A percentile compares a stretch with the other conserved stretches of the same genome.
phyloP scores from a whole-genome alignment of 495 filamentous ascomycete genomes.

The Penicillium bialowiezense region DNA sequence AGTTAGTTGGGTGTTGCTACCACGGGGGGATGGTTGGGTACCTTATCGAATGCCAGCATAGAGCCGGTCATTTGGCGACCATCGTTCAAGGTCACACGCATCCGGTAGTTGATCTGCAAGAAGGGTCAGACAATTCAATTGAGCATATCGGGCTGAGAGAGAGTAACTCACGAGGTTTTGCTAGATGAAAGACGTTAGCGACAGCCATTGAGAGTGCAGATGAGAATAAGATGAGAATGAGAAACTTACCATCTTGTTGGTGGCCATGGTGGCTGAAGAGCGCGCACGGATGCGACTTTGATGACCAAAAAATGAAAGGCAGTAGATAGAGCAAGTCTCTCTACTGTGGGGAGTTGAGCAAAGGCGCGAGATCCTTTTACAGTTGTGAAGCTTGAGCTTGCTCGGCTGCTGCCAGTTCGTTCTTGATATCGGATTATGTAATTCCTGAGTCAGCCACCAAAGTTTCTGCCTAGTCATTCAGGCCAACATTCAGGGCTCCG shows the following conservation, averaged over 20 bases:
- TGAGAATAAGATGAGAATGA: slow-evolving; percentile 24
- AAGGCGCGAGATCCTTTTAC: slow-evolving; percentile 15
- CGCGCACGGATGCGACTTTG: slow-evolving; percentile 69
- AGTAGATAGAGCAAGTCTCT: slow-evolving; percentile 25
- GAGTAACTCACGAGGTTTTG: slow-evolving; percentile 86
- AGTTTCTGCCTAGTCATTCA: too few species aligned
- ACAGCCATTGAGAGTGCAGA: slow-evolving; percentile 57
- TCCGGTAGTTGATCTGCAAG: slow-evolving; percentile 93
- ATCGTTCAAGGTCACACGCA: slow-evolving; percentile 95
- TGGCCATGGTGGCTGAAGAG: slow-evolving; percentile 62
- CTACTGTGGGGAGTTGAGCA: slow-evolving; percentile 17
- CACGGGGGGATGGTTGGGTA: slow-evolving; percentile 31
- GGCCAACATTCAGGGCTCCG: too few species aligned
- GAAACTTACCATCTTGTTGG: slow-evolving; percentile 94
- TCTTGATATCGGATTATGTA: slow-evolving; percentile 23
- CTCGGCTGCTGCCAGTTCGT: slow-evolving; percentile 19
- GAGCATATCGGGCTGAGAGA: background rate
- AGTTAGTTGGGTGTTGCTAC: slow-evolving; percentile 19
- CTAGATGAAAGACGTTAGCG: slow-evolving; percentile 70
- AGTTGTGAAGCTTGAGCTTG: slow-evolving; percentile 23
- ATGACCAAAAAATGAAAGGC: slow-evolving; percentile 50
- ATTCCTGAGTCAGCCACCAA: background rate
- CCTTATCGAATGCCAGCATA: slow-evolving; percentile 97
- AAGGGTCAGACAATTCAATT: slow-evolving; percentile 24
- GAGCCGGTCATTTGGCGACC: slow-evolving; percentile 95